These are phyloP conservation scores for Coemansia sp. DNA, from an alignment of 192 early-diverging fungal genomes.

Conservation along the genomic window DNA sequence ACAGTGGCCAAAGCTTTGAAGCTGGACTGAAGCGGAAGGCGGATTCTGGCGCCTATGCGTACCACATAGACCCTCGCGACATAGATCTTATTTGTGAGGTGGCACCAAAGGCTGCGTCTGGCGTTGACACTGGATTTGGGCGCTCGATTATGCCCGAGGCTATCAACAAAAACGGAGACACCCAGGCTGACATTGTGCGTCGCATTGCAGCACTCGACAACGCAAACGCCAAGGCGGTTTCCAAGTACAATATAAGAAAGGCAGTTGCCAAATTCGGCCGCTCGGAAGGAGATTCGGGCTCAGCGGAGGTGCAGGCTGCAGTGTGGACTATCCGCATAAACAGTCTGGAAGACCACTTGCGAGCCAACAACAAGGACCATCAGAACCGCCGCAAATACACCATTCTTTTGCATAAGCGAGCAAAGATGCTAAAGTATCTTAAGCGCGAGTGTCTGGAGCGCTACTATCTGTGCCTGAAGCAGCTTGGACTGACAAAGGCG, in stretches of 20 bases:
- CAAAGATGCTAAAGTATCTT: slow-evolving; percentile 87
- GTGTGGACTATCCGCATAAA: slow-evolving; percentile 89
- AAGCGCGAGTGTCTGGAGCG: slow-evolving; percentile 68
- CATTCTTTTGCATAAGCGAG: slow-evolving; percentile 78
- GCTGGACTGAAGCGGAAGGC: slow-evolving; percentile 30
- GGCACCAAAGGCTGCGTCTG: slow-evolving; percentile 37
- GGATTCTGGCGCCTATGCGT: slow-evolving; percentile 34
- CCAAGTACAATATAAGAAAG: slow-evolving; percentile 73
- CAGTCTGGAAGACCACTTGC: slow-evolving; percentile 80
- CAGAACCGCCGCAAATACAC: slow-evolving; percentile 86
- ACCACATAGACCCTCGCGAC: slow-evolving; percentile 25
- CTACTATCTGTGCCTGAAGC: slow-evolving; percentile 70
- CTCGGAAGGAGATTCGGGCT: slow-evolving; percentile 82
- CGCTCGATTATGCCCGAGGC: slow-evolving; percentile 14
- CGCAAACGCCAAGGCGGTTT: slow-evolving; percentile 72
- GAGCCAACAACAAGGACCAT: slow-evolving; percentile 83
- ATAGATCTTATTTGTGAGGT: slow-evolving; percentile 36
- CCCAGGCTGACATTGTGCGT: slow-evolving; percentile 65
- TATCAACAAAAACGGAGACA: slow-evolving; percentile 12
- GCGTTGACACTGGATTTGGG: slow-evolving; percentile 12
- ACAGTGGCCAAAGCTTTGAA: neutral
- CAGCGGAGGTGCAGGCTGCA: slow-evolving; percentile 93
- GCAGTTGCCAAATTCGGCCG: slow-evolving; percentile 80
- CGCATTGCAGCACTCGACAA: slow-evolving; percentile 83
- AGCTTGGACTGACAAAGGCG: slow-evolving; percentile 68